Percentiles rank a stretch among this genome's conserved stretches.
phyloP scores from a whole-genome alignment of 2,329 filamentous ascomycete species.

The Rutstroemia sp. region DNA sequence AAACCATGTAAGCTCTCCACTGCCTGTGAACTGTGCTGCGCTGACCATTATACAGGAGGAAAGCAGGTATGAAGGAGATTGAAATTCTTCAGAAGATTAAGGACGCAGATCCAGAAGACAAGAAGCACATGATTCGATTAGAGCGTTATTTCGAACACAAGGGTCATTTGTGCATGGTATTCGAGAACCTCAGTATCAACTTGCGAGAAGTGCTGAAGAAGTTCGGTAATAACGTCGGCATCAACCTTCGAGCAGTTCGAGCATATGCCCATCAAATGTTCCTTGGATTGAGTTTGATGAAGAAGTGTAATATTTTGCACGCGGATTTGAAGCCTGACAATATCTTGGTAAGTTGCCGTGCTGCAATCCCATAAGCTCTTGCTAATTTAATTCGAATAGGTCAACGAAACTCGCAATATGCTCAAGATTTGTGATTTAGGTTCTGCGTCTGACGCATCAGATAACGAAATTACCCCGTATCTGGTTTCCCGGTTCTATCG shows the following conservation, averaged over 20 bases:
- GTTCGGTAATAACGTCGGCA: constrained; percentile 87
- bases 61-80: constrained; percentile 91
- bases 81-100: constrained; percentile 85
- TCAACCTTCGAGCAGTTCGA: constrained; percentile 80
- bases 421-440: constrained; percentile 96
- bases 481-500: constrained; percentile 96
- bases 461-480: constrained; percentile 89
- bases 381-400: constrained; percentile 33
- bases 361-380: constrained; percentile 10
- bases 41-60: constrained; percentile 43
- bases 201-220: constrained; percentile 91
- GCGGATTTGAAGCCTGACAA: constrained; percentile 98
- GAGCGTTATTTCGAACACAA: constrained; percentile 89
- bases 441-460: constrained; percentile 85
- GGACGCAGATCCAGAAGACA: constrained; percentile 77
- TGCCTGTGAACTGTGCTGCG: not conserved
- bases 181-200: constrained; percentile 92
- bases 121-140: constrained; percentile 85
- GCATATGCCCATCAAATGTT: constrained; percentile 94
- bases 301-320: constrained; percentile 88
- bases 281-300: constrained; percentile 76
- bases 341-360: constrained; percentile 49
- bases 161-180: constrained; percentile 90
- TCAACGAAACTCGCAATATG: constrained; percentile 73
- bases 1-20: constrained; percentile 55